phyloP scores from a whole-genome alignment of 495 filamentous ascomycete species.

The Daldinia concentrica region DNA sequence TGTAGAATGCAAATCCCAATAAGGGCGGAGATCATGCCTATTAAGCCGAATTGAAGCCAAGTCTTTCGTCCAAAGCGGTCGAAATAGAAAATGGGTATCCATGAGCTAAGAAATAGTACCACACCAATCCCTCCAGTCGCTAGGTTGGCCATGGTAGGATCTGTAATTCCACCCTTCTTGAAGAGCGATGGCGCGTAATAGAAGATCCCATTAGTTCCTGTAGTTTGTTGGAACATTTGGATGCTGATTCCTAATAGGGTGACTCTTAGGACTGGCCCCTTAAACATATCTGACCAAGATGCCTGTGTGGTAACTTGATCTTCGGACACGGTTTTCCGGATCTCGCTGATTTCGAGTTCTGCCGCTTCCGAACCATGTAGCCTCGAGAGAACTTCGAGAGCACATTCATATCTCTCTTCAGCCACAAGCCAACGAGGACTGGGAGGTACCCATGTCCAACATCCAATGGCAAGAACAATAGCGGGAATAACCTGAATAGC shows the following conservation, averaged over 20 bases:
- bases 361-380: slow-evolving; percentile 56
- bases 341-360: slow-evolving; percentile 55
- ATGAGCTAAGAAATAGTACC: slow-evolving; percentile 38
- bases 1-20: slow-evolving; percentile 42
- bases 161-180: slow-evolving; percentile 42
- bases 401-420: slow-evolving; percentile 57
- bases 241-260: slow-evolving; percentile 37
- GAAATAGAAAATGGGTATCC: slow-evolving; percentile 44
- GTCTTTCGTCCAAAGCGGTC: slow-evolving; percentile 43
- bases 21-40: slow-evolving; percentile 42
- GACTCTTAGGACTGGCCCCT: slow-evolving; percentile 42
- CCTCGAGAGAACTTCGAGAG: slow-evolving; percentile 58
- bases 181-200: slow-evolving; percentile 42
- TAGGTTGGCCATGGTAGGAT: slow-evolving; percentile 43
- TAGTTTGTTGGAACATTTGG: slow-evolving; percentile 44
- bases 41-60: slow-evolving; percentile 43
- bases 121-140: slow-evolving; percentile 42
- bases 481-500: slow-evolving; percentile 61
- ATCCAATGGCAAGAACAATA: slow-evolving; percentile 56
- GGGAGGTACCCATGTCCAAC: slow-evolving; percentile 61
- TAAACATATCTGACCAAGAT: slow-evolving; percentile 45
- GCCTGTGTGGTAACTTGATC: slow-evolving; percentile 40
- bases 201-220: slow-evolving; percentile 42
- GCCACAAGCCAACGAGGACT: slow-evolving; percentile 66
- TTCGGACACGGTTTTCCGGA: slow-evolving; percentile 37